These are phyloP conservation scores for Tuber microsphaerosporum DNA, from an alignment of 495 filamentous ascomycete species.

Conservation along the genomic window DNA sequence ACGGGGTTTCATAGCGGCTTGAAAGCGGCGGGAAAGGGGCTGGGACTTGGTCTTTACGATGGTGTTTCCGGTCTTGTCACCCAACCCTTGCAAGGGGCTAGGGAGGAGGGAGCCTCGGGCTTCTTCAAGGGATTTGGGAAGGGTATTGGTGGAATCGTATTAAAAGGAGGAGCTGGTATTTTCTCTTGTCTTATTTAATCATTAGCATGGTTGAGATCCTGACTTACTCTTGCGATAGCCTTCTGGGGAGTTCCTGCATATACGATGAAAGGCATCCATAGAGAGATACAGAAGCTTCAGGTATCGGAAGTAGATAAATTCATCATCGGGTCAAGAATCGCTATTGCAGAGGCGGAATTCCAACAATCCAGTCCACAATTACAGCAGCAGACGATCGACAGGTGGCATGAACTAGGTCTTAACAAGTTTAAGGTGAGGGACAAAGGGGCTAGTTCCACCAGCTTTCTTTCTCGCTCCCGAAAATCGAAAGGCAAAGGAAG, in stretches of 20 bases:
- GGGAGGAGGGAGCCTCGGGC: constrained; percentile 53
- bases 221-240: constrained; percentile 7
- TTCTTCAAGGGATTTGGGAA: constrained; percentile 63
- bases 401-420: constrained; percentile 54
- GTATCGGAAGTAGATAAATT: constrained; percentile 37
- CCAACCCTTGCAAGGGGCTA: constrained; percentile 59
- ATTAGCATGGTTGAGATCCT: constrained; percentile 21
- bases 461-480: neutral
- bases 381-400: constrained; percentile 15
- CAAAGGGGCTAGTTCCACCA: neutral
- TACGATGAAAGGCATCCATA: constrained; percentile 59
- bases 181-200: constrained; percentile 56
- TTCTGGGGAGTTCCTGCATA: constrained; percentile 58
- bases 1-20: constrained; percentile 63
- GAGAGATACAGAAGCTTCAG: constrained; percentile 48
- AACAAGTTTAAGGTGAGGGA: constrained; percentile 30
- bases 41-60: constrained; percentile 64
- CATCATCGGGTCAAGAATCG: constrained; percentile 29
- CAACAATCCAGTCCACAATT: constrained; percentile 14
- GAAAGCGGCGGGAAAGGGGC: constrained; percentile 59
- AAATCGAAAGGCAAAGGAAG: neutral
- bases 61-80: constrained; percentile 63
- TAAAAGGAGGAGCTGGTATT: constrained; percentile 65
- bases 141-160: constrained; percentile 65
- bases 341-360: constrained; percentile 23